Evolutionary conservation across 805 yeast species (phyloP), one percentile per base, ranked within the genome.

Genomic region (Nakazawaea ishiwadae): DNA sequence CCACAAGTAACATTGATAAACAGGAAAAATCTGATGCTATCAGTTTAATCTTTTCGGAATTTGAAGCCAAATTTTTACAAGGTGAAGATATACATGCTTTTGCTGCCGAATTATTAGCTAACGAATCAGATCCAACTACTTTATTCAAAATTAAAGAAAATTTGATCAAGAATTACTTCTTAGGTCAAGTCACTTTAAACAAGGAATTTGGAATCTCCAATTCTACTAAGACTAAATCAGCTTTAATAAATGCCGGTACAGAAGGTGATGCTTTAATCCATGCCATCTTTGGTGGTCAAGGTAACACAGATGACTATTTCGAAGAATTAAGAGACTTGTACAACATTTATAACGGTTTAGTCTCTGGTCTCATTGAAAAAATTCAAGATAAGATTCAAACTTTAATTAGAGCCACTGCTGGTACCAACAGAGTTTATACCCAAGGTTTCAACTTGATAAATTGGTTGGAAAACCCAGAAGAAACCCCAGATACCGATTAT

Each of bases 231-330:
- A 7, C 37, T 17, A 26, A 39, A 20, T 37, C 42, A 4, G 80
- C 84, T 39, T 71, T 91, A 44, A 73, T 88, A 60, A 71, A 79
- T 48, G 79, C 84, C 39, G 76, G 75, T n/a, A 58, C 68, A 39
- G 70, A 71, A 44, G 66, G 71, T 31, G 65, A 73, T 38, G 86
- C 90, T 34, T 69, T 73, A 46, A 64, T 90, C 43, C 79, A 75
- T 46, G 96, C 97, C 49, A 80, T 93, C 52, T 93, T 91, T 56
- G 99, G 99, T 61, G 99, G 99, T 57, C 99, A 93, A 71, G 99
- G 99, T 66, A 91, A 88, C 70, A 82, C 95, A 40, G 98, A 93
- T 60, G 97, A 93, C 62, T 93, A 88, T 71, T 93, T 93, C 54
- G 96, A 90, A 61, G 99, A 93, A 71, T 77, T 93, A 60, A 81